A percentile compares a stretch with the other conserved stretches of the same genome.
Conservation (phyloP, 768 basidiomycete species). For the Cyclocybe cylindracea region DNA sequence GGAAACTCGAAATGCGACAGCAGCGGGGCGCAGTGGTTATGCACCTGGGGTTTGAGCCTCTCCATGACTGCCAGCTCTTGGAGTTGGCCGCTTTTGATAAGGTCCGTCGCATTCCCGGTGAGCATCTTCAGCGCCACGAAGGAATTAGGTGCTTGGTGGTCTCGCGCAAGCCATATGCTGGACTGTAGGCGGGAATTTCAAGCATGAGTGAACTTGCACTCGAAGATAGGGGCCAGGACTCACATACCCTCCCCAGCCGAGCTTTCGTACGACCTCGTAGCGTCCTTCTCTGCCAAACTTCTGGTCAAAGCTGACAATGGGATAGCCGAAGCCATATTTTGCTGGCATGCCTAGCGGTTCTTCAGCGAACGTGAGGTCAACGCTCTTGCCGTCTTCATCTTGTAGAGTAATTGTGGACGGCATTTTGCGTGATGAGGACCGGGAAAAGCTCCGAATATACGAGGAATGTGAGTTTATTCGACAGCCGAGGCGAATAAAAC, state of each 20-base stretch:
- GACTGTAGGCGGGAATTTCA: slow-evolving; percentile 4
- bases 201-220: too few relatives aligned
- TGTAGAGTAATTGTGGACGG: too few relatives aligned
- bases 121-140: slow-evolving; percentile 31
- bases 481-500: too few relatives aligned
- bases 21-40: slow-evolving; percentile 14
- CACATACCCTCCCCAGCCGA: slow-evolving; percentile 29
- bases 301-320: slow-evolving; percentile 25
- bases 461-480: too few relatives aligned
- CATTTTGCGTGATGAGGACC: too few relatives aligned
- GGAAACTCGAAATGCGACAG: slow-evolving; percentile 21
- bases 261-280: slow-evolving; percentile 26
- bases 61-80: slow-evolving; percentile 23
- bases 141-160: slow-evolving; percentile 11
- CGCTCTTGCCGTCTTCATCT: not conserved
- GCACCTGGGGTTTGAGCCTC: slow-evolving; percentile 8
- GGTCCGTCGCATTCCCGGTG: slow-evolving; percentile 23
- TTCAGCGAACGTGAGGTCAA: slow-evolving; percentile 24
- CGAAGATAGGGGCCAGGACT: too few relatives aligned
- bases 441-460: too few relatives aligned
- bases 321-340: slow-evolving; percentile 25
- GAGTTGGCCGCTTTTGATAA: slow-evolving; percentile 12
- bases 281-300: slow-evolving; percentile 24
- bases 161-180: slow-evolving; percentile 29
- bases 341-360: slow-evolving; percentile 30